Base-by-base conservation (phyloP, 202 grass and related monocot genomes). In the Alloteropsis angusta region DNA sequence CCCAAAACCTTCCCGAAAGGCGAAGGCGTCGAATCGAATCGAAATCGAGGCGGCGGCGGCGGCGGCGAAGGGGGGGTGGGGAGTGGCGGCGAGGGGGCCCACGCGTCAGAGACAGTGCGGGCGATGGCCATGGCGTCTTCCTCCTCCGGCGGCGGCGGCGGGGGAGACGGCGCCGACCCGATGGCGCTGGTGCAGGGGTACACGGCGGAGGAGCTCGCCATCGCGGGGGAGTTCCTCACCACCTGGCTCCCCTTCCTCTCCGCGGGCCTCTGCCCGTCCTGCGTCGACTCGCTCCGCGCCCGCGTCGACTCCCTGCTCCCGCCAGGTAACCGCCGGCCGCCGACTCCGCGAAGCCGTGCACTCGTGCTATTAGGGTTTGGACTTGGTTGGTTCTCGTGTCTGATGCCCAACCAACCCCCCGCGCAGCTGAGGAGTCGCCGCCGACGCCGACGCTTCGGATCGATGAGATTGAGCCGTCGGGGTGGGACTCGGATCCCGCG, bases 171-270 rank as follows among this genome's bases (percentile, higher is more conserved):
- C 22, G 79, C 9, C 26, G 81, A 89, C 59, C 72, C 87, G 66
- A 85, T 85, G 87, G 72, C 82, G 48, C 86, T 93, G 36, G 71
- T 99, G 43, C 83, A 72, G 61, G 83, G 80, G 45, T 95, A 92
- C 84, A 83, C 79, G 32, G 11, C 79, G 37, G 85, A 86, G 30
- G 96, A 99, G 44, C 78, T 91, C 23, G 92, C 85, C 84, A 89
- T 95, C 82, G 89, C 96, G 13, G 78, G 83, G 1, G 92, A 99
- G 75, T 99, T 99, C 84, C 88, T 99, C 57, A 91, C 81, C 78
- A 88, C 82, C 5, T 99, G 96, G 96, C 84, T 99, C 9, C 92
- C 96, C 30, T 99, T 99, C 75, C 85, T 99, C 72, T 86, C 90
- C 41, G 81, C 83, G 2, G 90, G 69, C 15, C 87, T 99, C 55